A percentile compares a stretch with the other conserved stretches of the same genome.
These are phyloP conservation scores for Neonectria ditissima DNA, from an alignment of 2,329 filamentous ascomycete species.

Conservation along the genomic window DNA sequence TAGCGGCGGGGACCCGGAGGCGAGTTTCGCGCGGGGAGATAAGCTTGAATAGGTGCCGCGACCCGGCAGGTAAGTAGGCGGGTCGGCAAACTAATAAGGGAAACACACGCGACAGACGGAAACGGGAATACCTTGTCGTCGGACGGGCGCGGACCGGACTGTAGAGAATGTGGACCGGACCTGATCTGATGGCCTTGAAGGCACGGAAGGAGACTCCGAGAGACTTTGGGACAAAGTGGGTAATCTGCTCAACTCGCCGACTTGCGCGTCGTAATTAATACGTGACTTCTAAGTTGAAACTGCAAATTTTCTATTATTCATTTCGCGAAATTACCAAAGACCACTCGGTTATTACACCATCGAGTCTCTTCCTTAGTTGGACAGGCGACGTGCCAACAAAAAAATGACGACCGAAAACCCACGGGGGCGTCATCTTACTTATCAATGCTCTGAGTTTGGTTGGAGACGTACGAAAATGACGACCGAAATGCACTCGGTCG, in stretches of 20 bases:
- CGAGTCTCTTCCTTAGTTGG: background rate
- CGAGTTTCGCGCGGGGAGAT: slow-evolving; percentile 5
- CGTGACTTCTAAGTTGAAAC: background rate
- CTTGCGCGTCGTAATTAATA: no score
- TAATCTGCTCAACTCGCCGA: background rate
- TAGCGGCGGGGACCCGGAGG: background rate
- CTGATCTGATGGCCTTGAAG: background rate
- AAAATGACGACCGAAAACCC: background rate
- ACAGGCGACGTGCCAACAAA: background rate
- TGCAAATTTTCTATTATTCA: background rate
- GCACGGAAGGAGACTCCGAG: background rate
- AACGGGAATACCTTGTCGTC: background rate
- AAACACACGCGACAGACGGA: background rate
- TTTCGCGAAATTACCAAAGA: background rate
- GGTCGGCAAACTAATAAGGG: background rate
- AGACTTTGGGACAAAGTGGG: background rate
- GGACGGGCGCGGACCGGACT: background rate
- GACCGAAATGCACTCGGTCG: background rate
- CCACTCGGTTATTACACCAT: slow-evolving; percentile 14
- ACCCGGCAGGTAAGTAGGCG: background rate
- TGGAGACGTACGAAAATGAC: background rate
- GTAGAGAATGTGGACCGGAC: no score
- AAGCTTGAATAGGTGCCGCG: background rate
- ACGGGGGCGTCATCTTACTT: background rate
- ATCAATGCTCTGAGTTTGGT: background rate